Evolutionary conservation across 139 green algal genomes (phyloP), one percentile per base, ranked within the genome.

Genomic region (Trebouxia sp.): DNA sequence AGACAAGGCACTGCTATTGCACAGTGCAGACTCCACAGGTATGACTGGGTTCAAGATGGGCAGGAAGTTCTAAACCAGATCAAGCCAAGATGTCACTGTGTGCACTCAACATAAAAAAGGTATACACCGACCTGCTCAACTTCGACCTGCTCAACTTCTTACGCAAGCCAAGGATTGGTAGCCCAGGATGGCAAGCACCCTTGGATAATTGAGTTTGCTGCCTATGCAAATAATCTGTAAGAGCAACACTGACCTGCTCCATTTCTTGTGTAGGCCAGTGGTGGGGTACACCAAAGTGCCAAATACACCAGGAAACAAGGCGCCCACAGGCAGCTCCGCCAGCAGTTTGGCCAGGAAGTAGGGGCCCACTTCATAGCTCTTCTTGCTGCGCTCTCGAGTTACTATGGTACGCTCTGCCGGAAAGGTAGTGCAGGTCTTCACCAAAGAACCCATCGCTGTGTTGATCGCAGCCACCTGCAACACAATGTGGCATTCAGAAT

Each of bases 371-470:
- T 47, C 37, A 45, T 93, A 94, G 41, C 42, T 75, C 39, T 32
- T 45, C 82, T 91, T 93, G 66, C 87, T 85, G 24, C 93, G 87
- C 90, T 98, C 94, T 11, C 93, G 82, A 15, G 83, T 67, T n/a
- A 98, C 91, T 47, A 98, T 91, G 38, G 85, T 82, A 43, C 91
- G 85, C 90, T 98, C 94, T 9, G 65, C 80, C 9, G 93, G 90
- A 82, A 98, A 98, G 17, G 96, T 86, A 42, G 90, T 96, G 66
- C 97, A 86, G 9, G 93, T 97, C 87, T 98, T 98, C 53, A 95
- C 86, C 32, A 98, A 84, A 5, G 84, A 87, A 11, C 82, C 88
- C 94, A 97, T 97, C 45, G 94, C 93, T 8, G 90, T 91, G 80
- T 96, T 96, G 84, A 98, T 92, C 67, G 92, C 91, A 2, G 83